These are phyloP conservation scores for Saturnispora serradocipensis DNA, from an alignment of 805 yeast genomes.

Conservation along the genomic window DNA sequence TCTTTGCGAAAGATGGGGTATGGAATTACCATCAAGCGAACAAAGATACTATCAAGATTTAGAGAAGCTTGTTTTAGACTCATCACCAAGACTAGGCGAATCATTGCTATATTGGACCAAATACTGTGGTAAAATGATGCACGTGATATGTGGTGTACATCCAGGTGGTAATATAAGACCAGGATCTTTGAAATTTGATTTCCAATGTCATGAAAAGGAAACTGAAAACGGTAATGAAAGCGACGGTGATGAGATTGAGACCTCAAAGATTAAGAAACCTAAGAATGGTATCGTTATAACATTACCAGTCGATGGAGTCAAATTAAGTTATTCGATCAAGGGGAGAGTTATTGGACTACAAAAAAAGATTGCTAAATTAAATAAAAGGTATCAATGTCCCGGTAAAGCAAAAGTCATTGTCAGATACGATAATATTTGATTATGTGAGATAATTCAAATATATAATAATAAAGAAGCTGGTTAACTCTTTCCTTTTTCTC, in stretches of 20 bases:
- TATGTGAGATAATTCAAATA: not conserved
- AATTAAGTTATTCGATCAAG: constrained; percentile 50
- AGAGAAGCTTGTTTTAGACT: constrained; percentile 40
- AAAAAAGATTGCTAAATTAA: constrained; percentile 48
- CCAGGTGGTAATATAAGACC: constrained; percentile 74
- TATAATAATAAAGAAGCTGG: not conserved
- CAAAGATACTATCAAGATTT: constrained; percentile 36
- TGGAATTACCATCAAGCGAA: constrained; percentile 55
- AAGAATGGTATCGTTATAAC: constrained; percentile 25
- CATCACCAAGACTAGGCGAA: constrained; percentile 32
- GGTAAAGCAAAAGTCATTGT: constrained; percentile 47
- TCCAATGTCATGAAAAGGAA: constrained; percentile 17
- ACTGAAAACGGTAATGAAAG: constrained; percentile 8
- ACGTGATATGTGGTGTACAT: constrained; percentile 69
- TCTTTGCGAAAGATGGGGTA: constrained; percentile 76
- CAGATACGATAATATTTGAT: constrained; percentile 26
- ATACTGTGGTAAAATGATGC: constrained; percentile 65
- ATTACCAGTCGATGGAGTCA: constrained; percentile 42
- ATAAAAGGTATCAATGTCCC: constrained; percentile 34
- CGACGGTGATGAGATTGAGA: constrained; percentile 11
- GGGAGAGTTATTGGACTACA: constrained; percentile 51
- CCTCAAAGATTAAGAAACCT: constrained; percentile 3
- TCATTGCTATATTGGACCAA: constrained; percentile 63
- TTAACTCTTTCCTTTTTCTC: not conserved
- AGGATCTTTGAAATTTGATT: constrained; percentile 41